Evolutionary conservation across 352 stramenopile genomes (phyloP), one percentile per base, ranked within the genome.

Genomic region (Pythium volutum): DNA sequence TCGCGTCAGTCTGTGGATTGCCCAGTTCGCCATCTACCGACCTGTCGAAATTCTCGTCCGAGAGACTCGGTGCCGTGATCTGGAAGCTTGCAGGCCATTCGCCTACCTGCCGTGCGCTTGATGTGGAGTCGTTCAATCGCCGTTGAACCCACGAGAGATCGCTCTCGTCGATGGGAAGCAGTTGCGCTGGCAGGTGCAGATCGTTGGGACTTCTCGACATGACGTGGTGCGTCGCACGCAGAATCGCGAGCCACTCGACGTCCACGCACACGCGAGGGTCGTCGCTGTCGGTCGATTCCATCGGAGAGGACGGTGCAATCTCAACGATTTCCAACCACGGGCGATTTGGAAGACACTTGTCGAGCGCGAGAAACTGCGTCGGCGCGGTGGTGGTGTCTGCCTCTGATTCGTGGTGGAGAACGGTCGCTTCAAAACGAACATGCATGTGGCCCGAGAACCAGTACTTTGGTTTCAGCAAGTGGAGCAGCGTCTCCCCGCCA

Each of bases 401-500:
- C 4, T 11, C 25, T 16, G 51, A 31, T 33, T 74, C 25, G 42
- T 99, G 97, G 9, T 69, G 69, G 6, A 99, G 89, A n/a, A 97
- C 71, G 5, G 97, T 97, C 36, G 95, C 31, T 36, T 36, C 74
- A 72, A 99, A 99, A 69, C 98, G 99, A 50, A 98, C 91, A 75
- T 99, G 97, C 23, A 99, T 79, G 73, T 99, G 98, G 23, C 96
- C 97, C 0, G 96, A 76, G 70, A 99, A 99, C 97, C 97, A 99
- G 59, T 95, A 95, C 26, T 76, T 71, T 12, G 98, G 97, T 64
- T 91, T 85, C 25, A 99, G 67, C 46, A 86, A 70, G 61, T 95
- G 76, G 39, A 99, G 73, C n/a, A 99, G 70, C 48, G 95, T 81
- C 66, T 97, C 87, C n/a, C 88, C 90, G 0, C 96, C 84, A 10